A percentile compares a stretch with the other conserved stretches of the same genome.
Evolutionary conservation across 2,329 filamentous ascomycete species (phyloP).

Genomic region (Arthrinium phaeospermum): DNA sequence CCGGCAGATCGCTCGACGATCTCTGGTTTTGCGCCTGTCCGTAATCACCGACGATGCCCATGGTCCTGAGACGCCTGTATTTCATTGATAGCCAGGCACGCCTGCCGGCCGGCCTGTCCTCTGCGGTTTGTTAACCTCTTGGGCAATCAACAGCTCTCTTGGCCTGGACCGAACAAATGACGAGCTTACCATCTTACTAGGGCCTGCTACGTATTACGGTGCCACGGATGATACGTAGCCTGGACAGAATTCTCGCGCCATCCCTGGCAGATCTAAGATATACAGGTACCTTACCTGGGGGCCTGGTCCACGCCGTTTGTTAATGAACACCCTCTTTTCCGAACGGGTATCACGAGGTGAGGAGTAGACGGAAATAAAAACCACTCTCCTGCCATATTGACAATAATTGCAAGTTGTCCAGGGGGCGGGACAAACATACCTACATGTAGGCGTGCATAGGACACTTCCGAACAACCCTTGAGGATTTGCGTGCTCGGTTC

Average conservation of each 20-base stretch:
- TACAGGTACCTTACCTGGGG: neutral
- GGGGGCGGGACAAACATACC: neutral
- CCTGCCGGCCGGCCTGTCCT: neutral
- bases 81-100: neutral
- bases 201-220: constrained; percentile 7
- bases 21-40: neutral
- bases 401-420: neutral
- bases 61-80: neutral
- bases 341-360: neutral
- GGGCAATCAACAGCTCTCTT: neutral
- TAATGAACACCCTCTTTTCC: neutral
- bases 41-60: constrained; percentile 8
- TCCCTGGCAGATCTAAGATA: constrained; percentile 20
- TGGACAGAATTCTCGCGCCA: constrained; percentile 15
- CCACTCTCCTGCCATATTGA: neutral
- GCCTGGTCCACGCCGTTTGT: neutral
- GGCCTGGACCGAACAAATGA: constrained; percentile 5
- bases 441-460: neutral
- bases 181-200: neutral
- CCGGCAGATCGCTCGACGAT: constrained; percentile 16
- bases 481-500: neutral
- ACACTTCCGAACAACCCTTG: neutral
- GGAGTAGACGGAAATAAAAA: neutral
- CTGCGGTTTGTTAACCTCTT: neutral
- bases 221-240: neutral